Conservation (phyloP, 2,329 filamentous ascomycete genomes). For the Phyllosticta paracitricarpa region DNA sequence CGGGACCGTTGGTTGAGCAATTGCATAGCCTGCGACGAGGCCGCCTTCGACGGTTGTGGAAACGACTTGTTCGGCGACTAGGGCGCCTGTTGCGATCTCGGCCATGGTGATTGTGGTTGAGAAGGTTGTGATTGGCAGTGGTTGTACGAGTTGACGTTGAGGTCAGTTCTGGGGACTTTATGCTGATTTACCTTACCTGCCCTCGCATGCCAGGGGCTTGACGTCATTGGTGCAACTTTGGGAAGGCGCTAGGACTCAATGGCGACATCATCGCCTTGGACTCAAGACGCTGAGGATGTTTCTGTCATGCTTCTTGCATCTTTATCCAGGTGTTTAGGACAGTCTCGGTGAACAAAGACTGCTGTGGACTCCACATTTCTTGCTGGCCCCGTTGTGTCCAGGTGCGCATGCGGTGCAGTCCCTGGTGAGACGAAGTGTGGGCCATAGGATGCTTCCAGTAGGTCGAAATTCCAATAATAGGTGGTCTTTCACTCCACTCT, state of each 20-base stretch:
- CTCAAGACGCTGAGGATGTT: not conserved
- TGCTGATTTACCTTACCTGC: not conserved
- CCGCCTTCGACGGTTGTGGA: conserved; percentile 30
- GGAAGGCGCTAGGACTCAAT: not conserved
- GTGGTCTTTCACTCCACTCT: no score
- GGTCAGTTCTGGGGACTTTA: not conserved
- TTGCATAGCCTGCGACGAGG: conserved; percentile 30
- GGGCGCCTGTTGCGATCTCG: conserved; percentile 30
- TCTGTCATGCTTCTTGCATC: not conserved
- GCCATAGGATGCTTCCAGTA: no score
- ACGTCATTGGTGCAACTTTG: not conserved
- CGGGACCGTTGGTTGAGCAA: conserved; percentile 33
- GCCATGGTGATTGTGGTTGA: conserved; percentile 20
- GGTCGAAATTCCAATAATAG: no score
- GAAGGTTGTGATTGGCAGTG: not conserved
- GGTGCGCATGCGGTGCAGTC: not conserved
- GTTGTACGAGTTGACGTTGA: not conserved
- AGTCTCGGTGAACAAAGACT: not conserved
- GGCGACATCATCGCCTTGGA: not conserved
- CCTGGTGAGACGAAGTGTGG: no score
- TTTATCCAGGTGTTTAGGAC: not conserved
- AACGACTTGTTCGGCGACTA: conserved; percentile 31
- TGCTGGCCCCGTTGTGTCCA: not conserved
- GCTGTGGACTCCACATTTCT: not conserved
- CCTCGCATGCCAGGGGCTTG: not conserved